Evolutionary conservation across 139 green algal genomes (phyloP), one percentile per base, ranked within the genome.

Genomic region (Trebouxia sp.): DNA sequence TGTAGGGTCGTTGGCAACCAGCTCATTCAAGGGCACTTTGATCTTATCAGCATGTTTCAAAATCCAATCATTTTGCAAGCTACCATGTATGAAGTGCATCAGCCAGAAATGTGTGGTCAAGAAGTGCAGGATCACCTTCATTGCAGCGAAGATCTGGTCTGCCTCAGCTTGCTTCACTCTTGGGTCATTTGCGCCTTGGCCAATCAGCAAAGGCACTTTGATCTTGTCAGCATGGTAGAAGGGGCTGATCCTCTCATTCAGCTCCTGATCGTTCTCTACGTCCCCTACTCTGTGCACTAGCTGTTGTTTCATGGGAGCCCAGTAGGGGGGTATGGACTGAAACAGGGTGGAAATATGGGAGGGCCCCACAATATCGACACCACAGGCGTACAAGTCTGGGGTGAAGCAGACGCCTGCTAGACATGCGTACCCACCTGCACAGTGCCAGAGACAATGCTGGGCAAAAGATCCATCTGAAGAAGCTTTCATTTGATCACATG

Each of bases 241-340:
- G 32, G 74, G 74, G n/a, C 42, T 65, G 74, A 79, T 79, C 12
- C 74, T n/a, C 42, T 55, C 42, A 47, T 79, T 79, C 42, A 79
- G 47, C 74, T 79, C 47, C 47, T 79, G 42, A 12, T 79, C 74
- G 20, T 65, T 65, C 47, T 79, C 74, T 28, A 79, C 74, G 32
- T 79, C 74, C 17, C 74, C 74, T 14, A 79, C 74, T 43, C 74
- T 17, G 24, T 66, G 32, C 3, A 79, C 74, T 20, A 79, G 74
- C 74, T 66, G 45, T n/a, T 62, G 42, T 47, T 79, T 79, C 74
- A 79, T 79, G 74, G 74, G 74, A 48, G 74, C 74, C 74, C 74
- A 79, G 47, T 79, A 79, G 30, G 74, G 32, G 3, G 74, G 74
- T 12, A 79, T 79, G n/a, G 42, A 65, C 74, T 79, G 74, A 12